Evolutionary conservation across 2,329 filamentous ascomycete genomes (phyloP), one percentile per base, ranked within the genome.

Genomic region (Arthroderma sp.): DNA sequence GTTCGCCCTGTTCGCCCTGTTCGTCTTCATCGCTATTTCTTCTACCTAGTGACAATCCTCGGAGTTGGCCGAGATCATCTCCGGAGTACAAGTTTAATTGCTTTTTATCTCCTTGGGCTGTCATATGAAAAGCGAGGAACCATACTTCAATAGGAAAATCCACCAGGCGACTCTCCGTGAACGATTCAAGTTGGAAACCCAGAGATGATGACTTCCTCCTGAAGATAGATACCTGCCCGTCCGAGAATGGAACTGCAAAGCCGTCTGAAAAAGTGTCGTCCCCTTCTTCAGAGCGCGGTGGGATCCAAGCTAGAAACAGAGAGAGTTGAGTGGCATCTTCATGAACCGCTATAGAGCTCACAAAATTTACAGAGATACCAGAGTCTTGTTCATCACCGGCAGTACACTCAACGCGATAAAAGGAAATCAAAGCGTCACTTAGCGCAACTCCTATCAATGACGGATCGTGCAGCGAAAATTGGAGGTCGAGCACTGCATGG

Each of bases 401-500:
- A 36, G 53, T 51, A 39, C 10, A 39, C 31, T 51, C 53, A 33
- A 62, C 49, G 9, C 60, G 54, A 38, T 70, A 70, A 6, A 69
- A 48, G 4, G 60, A 52, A 2, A 64, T 54, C 11, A 54, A 38
- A 82, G 64, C 51, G 60, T 82, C 85, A 50, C 86, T 94, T 1
- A 83, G 85, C 6, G 86, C 85, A 3, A 82, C 78, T 6, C 79
- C 86, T 43, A 94, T 72, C 3, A 83, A 65, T 29, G 72, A 70
- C 41, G 63, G 65, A 43, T 69, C 60, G 42, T 64, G 57, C 1
- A 75, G 77, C 48, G 81, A 77, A 61, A 95, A 96, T 54, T 88
- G 85, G 29, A 95, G 68, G 59, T 95, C 88, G 43, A 95, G 73
- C 29, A 95, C 74, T 4, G 86, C 88, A 43, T 80, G 86, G 3